phyloP scores from a whole-genome alignment of 768 basidiomycete species.

The Lactarius pseudohatsudake region DNA sequence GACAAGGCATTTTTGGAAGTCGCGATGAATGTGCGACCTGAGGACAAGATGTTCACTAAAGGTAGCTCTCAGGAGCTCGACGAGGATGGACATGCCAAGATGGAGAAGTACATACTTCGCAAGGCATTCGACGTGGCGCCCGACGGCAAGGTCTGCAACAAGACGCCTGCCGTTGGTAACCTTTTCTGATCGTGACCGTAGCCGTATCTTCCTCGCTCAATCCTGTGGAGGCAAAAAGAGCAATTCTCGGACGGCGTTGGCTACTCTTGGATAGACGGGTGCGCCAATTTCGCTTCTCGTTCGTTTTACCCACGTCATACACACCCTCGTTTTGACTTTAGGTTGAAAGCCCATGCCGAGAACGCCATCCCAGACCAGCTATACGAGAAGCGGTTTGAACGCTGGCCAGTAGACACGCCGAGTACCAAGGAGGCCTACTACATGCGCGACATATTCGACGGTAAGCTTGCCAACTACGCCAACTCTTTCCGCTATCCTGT shows the following conservation, averaged over 20 bases:
- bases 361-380: slow-evolving; percentile 75
- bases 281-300: slow-evolving; percentile 13
- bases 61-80: slow-evolving; percentile 73
- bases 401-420: slow-evolving; percentile 79
- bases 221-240: slow-evolving; percentile 99
- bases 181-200: slow-evolving; percentile 34
- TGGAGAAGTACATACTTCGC: slow-evolving; percentile 99
- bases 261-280: slow-evolving; percentile 99
- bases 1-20: slow-evolving; percentile 96
- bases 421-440: slow-evolving; percentile 97
- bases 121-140: slow-evolving; percentile 92
- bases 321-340: slow-evolving; percentile 34
- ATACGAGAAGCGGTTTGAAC: slow-evolving; percentile 66
- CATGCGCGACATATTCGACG: slow-evolving; percentile 89
- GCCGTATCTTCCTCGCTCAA: slow-evolving; percentile 91
- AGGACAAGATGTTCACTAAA: slow-evolving; percentile 87
- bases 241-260: slow-evolving; percentile 99
- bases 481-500: background rate
- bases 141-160: slow-evolving; percentile 59
- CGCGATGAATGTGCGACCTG: slow-evolving; percentile 86
- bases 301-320: slow-evolving; percentile 5
- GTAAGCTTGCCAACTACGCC: slow-evolving; percentile 39
- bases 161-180: slow-evolving; percentile 8
- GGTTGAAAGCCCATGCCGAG: slow-evolving; percentile 88
- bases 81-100: slow-evolving; percentile 81